These are phyloP conservation scores for Phytopythium ostracodes DNA, from an alignment of 352 stramenopile species.

Conservation along the genomic window DNA sequence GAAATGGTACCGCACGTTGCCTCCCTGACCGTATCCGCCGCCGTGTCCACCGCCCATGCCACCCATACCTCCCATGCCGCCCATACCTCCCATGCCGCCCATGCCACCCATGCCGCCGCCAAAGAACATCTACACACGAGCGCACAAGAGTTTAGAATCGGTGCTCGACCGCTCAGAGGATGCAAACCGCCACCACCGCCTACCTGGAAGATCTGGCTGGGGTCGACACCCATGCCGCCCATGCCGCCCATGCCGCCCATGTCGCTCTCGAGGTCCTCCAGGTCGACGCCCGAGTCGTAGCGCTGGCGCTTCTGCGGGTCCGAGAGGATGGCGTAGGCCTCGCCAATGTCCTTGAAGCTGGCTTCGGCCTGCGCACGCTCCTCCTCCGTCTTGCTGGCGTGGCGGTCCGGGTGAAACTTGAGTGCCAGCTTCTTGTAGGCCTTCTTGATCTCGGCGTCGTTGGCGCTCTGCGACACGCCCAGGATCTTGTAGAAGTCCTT, in stretches of 20 bases:
- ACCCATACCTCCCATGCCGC: slow-evolving; percentile 35
- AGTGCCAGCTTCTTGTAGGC: slow-evolving; percentile 94
- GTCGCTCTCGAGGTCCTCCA: slow-evolving; percentile 93
- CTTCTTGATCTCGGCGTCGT: slow-evolving; percentile 97
- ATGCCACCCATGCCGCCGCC: slow-evolving; percentile 44
- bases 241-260: slow-evolving; percentile 69
- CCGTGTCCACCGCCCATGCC: slow-evolving; percentile 26
- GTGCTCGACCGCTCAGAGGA: not conserved
- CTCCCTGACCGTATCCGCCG: slow-evolving; percentile 33
- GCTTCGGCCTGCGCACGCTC: slow-evolving; percentile 90
- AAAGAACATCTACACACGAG: slow-evolving; percentile 74
- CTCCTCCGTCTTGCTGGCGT: slow-evolving; percentile 87
- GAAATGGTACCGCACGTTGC: slow-evolving; percentile 75
- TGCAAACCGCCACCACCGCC: not conserved
- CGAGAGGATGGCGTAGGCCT: slow-evolving; percentile 95
- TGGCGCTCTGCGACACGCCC: slow-evolving; percentile 73
- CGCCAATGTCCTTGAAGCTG: slow-evolving; percentile 95
- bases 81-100: slow-evolving; percentile 45
- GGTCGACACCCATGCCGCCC: slow-evolving; percentile 79
- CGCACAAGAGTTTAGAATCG: not conserved
- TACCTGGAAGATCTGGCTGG: slow-evolving; percentile 85
- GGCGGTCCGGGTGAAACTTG: slow-evolving; percentile 96
- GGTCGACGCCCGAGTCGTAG: slow-evolving; percentile 94
- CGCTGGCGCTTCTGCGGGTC: slow-evolving; percentile 90
- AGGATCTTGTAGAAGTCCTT: slow-evolving; percentile 97